Evolutionary conservation across 352 stramenopile species (phyloP).

Genomic region (Globisporangium sylvaticum): DNA sequence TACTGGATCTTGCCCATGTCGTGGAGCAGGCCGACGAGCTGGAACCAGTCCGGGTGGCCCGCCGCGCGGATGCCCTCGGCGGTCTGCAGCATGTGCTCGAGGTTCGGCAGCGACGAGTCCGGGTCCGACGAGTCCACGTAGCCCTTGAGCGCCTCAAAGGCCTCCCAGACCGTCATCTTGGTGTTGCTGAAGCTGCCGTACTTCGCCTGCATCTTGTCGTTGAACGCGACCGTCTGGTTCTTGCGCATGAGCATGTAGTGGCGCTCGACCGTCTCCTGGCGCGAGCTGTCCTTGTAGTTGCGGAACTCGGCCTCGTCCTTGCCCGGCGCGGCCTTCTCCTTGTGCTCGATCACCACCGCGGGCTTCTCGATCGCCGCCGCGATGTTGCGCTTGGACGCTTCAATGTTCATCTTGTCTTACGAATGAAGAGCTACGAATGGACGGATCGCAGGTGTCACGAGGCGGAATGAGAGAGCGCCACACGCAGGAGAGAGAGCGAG

Average conservation of each 20-base stretch:
- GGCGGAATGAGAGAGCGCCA: not conserved
- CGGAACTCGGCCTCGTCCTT: constrained; percentile 74
- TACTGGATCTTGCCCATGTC: constrained; percentile 96
- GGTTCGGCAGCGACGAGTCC: constrained; percentile 88
- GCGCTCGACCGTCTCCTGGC: constrained; percentile 61
- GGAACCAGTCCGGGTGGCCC: constrained; percentile 90
- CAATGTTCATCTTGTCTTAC: not conserved
- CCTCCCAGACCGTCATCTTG: constrained; percentile 91
- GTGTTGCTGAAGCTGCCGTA: constrained; percentile 68
- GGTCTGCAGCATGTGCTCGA: constrained; percentile 93
- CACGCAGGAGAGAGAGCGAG: not conserved
- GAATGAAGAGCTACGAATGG: not conserved
- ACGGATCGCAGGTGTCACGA: not conserved
- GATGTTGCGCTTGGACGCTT: constrained; percentile 13
- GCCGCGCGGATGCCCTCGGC: constrained; percentile 89
- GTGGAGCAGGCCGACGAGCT: constrained; percentile 89
- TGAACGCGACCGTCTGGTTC: constrained; percentile 68
- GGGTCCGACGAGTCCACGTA: constrained; percentile 94
- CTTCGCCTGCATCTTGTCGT: constrained; percentile 68
- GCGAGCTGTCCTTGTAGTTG: constrained; percentile 72
- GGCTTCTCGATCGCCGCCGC: not conserved
- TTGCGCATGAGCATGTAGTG: constrained; percentile 80
- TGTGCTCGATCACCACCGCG: constrained; percentile 22
- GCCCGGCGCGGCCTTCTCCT: constrained; percentile 32
- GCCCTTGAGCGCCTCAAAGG: constrained; percentile 83